Conservation (phyloP, 73 alveolate genomes). For the Blepharisma stoltei region DNA sequence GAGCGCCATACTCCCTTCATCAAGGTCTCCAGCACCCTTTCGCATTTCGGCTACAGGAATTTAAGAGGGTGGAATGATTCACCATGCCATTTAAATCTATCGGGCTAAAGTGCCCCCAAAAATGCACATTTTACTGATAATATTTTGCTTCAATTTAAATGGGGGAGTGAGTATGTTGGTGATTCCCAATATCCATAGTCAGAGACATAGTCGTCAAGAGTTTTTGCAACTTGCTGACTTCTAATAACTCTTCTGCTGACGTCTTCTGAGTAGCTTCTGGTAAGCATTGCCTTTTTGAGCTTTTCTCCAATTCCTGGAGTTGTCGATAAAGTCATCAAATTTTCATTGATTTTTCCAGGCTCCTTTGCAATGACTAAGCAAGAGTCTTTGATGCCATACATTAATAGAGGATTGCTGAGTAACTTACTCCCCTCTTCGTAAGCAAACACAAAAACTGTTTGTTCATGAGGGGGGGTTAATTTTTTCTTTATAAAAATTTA, state of each 20-base stretch:
- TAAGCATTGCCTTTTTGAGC: neutral
- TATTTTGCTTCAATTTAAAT: too few species aligned
- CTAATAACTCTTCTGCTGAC: constrained; percentile 3
- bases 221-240: constrained; percentile 9
- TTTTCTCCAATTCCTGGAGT: constrained; percentile 25
- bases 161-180: neutral
- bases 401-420: neutral
- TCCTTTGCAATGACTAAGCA: neutral
- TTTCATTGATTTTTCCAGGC: neutral
- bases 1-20: too few species aligned
- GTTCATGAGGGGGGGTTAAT: too few species aligned
- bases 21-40: too few species aligned
- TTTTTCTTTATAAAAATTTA: too few species aligned
- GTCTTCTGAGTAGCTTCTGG: constrained; percentile 17
- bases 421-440: too few species aligned
- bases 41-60: too few species aligned
- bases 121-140: too few species aligned
- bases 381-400: constrained; percentile 21
- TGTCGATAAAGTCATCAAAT: neutral
- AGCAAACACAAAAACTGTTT: too few species aligned
- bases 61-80: too few species aligned
- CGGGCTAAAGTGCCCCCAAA: too few species aligned
- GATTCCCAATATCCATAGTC: constrained; percentile 16
- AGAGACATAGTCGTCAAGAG: constrained; percentile 3
- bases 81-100: too few species aligned